Conservation (phyloP, 495 filamentous ascomycete species). For the Lophiotrema nucula region DNA sequence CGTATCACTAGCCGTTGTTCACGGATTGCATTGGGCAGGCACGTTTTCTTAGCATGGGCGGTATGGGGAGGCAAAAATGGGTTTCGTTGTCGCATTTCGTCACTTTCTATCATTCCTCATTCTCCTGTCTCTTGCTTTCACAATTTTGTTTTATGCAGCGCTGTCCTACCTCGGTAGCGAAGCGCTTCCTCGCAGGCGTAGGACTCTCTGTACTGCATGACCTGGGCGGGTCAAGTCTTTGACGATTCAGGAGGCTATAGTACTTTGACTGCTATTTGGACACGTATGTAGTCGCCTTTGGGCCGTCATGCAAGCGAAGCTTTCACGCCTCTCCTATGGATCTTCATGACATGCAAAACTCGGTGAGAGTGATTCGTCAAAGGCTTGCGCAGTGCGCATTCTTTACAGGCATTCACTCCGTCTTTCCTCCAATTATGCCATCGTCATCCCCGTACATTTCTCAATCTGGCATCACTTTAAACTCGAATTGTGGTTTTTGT, state of each 20-base stretch:
- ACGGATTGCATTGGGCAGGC: slow-evolving; percentile 15
- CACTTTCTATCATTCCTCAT: neutral
- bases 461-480: neutral
- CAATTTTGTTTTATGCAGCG: neutral
- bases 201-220: slow-evolving; percentile 5
- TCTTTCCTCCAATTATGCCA: neutral
- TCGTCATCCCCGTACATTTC: neutral
- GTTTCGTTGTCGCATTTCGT: neutral
- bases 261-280: slow-evolving; percentile 12
- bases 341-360: no score
- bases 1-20: neutral
- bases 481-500: no score
- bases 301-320: neutral
- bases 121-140: neutral
- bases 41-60: slow-evolving; percentile 14
- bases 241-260: slow-evolving; percentile 14
- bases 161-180: no score
- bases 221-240: neutral
- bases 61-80: slow-evolving; percentile 7
- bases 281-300: slow-evolving; percentile 7
- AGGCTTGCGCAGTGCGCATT: no score
- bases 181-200: no score
- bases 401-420: neutral
- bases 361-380: no score
- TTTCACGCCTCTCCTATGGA: neutral